Conservation (phyloP, 2,329 filamentous ascomycete species). For the Verticillium isaacii region DNA sequence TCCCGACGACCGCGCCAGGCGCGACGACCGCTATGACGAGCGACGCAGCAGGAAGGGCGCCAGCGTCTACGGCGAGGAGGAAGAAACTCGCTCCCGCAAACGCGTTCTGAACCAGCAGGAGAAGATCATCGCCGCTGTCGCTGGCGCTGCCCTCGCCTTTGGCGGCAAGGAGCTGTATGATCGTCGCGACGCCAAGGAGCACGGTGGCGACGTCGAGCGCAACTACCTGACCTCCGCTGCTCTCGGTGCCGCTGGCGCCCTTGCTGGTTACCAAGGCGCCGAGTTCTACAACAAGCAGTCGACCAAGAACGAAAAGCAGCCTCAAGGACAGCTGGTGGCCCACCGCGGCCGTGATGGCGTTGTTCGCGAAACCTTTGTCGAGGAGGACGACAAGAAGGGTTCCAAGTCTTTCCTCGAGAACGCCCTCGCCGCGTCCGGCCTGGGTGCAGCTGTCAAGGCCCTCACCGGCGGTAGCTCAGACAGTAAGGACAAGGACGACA, state of each 20-base stretch:
- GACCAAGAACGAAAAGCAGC: constrained; percentile 47
- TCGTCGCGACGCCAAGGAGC: constrained; percentile 51
- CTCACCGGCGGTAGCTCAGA: constrained; percentile 46
- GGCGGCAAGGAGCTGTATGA: constrained; percentile 64
- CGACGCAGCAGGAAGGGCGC: constrained; percentile 48
- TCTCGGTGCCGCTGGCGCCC: constrained; percentile 57
- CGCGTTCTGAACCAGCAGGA: constrained; percentile 57
- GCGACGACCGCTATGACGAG: constrained; percentile 42
- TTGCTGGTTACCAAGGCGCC: constrained; percentile 60
- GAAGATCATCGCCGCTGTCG: constrained; percentile 62
- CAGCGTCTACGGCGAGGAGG: constrained; percentile 52
- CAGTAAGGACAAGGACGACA: constrained; percentile 29
- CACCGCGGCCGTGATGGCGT: constrained; percentile 51
- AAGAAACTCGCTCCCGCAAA: constrained; percentile 43
- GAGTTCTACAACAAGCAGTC: constrained; percentile 59
- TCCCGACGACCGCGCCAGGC: constrained; percentile 35
- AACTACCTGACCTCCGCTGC: constrained; percentile 57
- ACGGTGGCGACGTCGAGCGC: constrained; percentile 46
- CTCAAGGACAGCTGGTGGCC: constrained; percentile 40
- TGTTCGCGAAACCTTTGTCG: constrained; percentile 46
- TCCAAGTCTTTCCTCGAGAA: constrained; percentile 62
- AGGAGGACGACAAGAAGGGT: constrained; percentile 53
- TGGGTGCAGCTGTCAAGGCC: constrained; percentile 57
- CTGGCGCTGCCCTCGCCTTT: constrained; percentile 59
- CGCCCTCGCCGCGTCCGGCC: constrained; percentile 56